These are phyloP conservation scores for Nakazawaea ernobii DNA, from an alignment of 805 yeast genomes.

Conservation along the genomic window DNA sequence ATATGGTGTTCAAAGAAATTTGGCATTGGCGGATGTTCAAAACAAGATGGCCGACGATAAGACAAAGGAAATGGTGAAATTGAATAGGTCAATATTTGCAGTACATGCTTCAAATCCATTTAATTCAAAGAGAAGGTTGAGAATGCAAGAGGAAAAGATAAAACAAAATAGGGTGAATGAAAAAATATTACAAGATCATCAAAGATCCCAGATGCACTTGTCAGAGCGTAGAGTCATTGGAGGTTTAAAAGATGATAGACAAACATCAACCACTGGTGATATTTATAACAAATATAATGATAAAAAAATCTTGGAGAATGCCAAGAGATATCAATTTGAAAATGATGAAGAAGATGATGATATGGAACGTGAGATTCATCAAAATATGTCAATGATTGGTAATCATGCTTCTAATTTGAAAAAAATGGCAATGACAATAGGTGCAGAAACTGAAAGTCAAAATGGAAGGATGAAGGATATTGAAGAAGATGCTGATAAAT, in stretches of 20 bases:
- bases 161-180: conserved; percentile 34
- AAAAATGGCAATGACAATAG: conserved; percentile 64
- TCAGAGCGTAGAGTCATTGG: conserved; percentile 65
- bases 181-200: conserved; percentile 43
- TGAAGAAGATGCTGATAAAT: conserved; percentile 76
- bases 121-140: conserved; percentile 69
- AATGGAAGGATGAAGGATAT: conserved; percentile 67
- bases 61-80: conserved; percentile 70
- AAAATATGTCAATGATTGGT: conserved; percentile 74
- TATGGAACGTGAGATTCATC: conserved; percentile 81
- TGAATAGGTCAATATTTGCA: conserved; percentile 76
- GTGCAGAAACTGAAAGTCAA: conserved; percentile 75
- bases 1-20: conserved; percentile 70
- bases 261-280: conserved; percentile 22
- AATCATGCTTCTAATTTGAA: conserved; percentile 65
- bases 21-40: conserved; percentile 75
- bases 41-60: conserved; percentile 77
- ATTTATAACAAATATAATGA: conserved; percentile 40
- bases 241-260: conserved; percentile 44
- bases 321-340: conserved; percentile 74
- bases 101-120: conserved; percentile 84
- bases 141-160: conserved; percentile 67
- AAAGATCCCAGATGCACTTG: conserved; percentile 51
- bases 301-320: conserved; percentile 47
- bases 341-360: conserved; percentile 91